These are phyloP conservation scores for Sonneratia caseolaris DNA, from an alignment of 345 rosid species.

Conservation along the genomic window DNA sequence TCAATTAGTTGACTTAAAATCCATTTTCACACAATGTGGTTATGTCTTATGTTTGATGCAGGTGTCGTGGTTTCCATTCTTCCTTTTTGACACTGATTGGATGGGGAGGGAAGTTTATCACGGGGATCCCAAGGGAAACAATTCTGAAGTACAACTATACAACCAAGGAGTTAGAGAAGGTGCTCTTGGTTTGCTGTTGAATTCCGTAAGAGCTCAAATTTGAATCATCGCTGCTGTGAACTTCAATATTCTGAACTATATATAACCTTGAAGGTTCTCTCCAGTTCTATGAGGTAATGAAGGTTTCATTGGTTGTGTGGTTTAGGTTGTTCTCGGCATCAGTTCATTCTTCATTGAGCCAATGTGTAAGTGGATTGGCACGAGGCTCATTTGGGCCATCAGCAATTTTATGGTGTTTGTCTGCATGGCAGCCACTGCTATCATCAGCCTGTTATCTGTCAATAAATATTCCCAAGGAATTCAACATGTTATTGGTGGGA, in stretches of 20 bases:
- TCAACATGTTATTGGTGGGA: constrained; percentile 49
- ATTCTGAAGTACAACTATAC: constrained; percentile 44
- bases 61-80: constrained; percentile 98
- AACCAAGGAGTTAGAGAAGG: constrained; percentile 94
- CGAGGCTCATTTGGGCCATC: constrained; percentile 79
- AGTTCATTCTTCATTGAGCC: constrained; percentile 86
- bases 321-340: constrained; percentile 84
- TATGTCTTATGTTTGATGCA: constrained; percentile 23
- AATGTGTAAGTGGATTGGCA: constrained; percentile 76
- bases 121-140: constrained; percentile 71
- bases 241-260: neutral
- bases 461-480: constrained; percentile 43
- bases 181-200: constrained; percentile 98
- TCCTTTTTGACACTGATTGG: constrained; percentile 97
- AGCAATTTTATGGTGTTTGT: constrained; percentile 72
- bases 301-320: constrained; percentile 6
- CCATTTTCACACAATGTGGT: neutral
- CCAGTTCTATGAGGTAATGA: neutral
- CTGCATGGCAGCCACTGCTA: no score
- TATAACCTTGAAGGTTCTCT: neutral
- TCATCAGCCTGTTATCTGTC: constrained; percentile 47
- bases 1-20: neutral
- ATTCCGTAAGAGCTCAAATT: constrained; percentile 76
- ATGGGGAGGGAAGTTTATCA: constrained; percentile 99
- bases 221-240: constrained; percentile 20